Base-by-base conservation (phyloP, 176 grass and related monocot species). In the Avena sativa region DNA sequence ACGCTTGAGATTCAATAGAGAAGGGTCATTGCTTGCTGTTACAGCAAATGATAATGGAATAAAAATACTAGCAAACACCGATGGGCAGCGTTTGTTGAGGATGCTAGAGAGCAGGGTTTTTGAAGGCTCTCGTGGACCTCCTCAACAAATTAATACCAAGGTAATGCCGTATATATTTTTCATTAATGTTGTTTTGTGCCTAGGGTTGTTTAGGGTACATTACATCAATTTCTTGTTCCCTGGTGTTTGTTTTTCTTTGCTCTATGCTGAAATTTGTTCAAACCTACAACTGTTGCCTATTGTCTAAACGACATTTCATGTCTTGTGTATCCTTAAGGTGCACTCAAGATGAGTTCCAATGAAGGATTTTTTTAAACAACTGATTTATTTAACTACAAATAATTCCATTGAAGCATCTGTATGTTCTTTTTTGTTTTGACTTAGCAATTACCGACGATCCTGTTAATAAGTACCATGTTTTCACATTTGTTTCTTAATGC, bases 41-140 rank as follows among this genome's bases (percentile, higher is more conserved):
- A 97, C 97, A 83, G 89, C 97, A 69, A 97, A 71, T 67, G 97
- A 99, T 40, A 99, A 97, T 83, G 97, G 94, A 56, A 97, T 99
- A 88, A 99, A 96, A 86, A 99, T 99, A 86, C 83, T 99, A 80
- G 97, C 94, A 7, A 99, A 99, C 78, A 90, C 89, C 64, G 97
- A 99, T 88, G 97, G 97, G 2, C 97, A 99, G 9, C 91, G 94
- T 71, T 90, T 99, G 89, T 75, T 99, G 73, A 91, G 94, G 76
- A 93, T 99, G 90, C 83, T 99, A 15, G 97, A 99, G 77, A 90
- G 92, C 84, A 94, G 94, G 72, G 87, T 92, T 81, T 94, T 93
- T 86, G 97, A 99, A 57, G 92, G 94, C 19, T 90, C 93, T 81
- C 93, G 92, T 58, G 94, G 97, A 40, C 80, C 83, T 20, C 86